These are phyloP conservation scores for Tympanopsis confertula DNA, from an alignment of 2,329 filamentous ascomycete genomes.

Conservation along the genomic window DNA sequence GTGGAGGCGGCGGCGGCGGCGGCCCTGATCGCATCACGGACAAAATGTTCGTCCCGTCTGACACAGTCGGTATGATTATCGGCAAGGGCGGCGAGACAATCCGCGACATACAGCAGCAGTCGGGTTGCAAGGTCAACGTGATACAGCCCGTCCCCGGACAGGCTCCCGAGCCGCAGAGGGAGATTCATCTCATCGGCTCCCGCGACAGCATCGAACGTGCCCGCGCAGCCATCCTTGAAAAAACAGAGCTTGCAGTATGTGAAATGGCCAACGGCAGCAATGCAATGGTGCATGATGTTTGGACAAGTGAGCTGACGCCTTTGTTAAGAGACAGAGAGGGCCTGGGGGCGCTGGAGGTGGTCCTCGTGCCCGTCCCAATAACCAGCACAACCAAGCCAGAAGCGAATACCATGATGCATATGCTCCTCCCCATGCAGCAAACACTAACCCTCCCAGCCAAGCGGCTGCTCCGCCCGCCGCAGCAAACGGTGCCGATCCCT, in stretches of 20 bases:
- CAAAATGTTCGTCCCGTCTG: conserved; percentile 74
- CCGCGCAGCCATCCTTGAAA: conserved; percentile 78
- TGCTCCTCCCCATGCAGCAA: no score
- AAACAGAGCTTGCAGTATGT: conserved; percentile 79
- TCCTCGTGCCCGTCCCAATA: conserved; percentile 4
- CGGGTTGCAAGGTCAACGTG: conserved; percentile 90
- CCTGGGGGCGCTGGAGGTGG: conserved; percentile 20
- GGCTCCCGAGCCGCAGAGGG: conserved; percentile 48
- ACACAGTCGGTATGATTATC: conserved; percentile 92
- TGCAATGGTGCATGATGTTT: neutral
- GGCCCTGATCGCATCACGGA: conserved; percentile 64
- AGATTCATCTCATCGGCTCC: conserved; percentile 74
- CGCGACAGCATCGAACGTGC: conserved; percentile 68
- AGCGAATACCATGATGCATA: no score
- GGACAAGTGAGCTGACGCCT: conserved; percentile 8
- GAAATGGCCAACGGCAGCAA: no score
- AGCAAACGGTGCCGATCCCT: neutral
- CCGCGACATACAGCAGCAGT: conserved; percentile 79
- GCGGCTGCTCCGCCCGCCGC: no score
- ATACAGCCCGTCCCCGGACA: conserved; percentile 70
- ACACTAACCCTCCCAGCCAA: neutral
- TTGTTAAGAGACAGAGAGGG: conserved; percentile 18
- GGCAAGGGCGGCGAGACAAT: conserved; percentile 91
- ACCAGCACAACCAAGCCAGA: neutral
- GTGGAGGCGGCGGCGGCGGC: conserved; percentile 24